Percentiles rank a stretch among this genome's conserved stretches.
These are phyloP conservation scores for Omphalotus guepiniiformis DNA, from an alignment of 768 basidiomycete genomes.

Conservation along the genomic window DNA sequence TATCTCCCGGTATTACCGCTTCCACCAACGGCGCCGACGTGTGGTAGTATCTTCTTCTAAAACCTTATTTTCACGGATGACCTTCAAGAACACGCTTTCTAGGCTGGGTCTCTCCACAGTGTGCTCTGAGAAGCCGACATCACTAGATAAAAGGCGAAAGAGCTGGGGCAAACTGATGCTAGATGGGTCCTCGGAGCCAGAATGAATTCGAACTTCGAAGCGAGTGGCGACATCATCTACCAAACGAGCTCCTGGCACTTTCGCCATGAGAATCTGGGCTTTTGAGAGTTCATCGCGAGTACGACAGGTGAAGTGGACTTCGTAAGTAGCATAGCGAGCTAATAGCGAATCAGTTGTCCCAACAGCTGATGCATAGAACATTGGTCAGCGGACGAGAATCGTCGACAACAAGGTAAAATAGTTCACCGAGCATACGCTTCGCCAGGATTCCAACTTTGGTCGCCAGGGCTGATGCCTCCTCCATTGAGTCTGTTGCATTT, in stretches of 20 bases:
- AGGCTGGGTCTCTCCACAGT: slow-evolving; percentile 67
- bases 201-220: slow-evolving; percentile 63
- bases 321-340: slow-evolving; percentile 67
- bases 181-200: slow-evolving; percentile 16
- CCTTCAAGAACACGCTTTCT: slow-evolving; percentile 71
- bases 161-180: slow-evolving; percentile 46
- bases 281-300: slow-evolving; percentile 54
- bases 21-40: slow-evolving; percentile 16
- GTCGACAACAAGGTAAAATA: background rate
- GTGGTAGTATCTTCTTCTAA: slow-evolving; percentile 36
- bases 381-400: background rate
- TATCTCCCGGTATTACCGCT: too few relatives aligned
- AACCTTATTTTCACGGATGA: slow-evolving; percentile 59
- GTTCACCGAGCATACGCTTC: slow-evolving; percentile 59
- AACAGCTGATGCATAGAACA: slow-evolving; percentile 40
- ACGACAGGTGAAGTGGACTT: slow-evolving; percentile 70
- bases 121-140: slow-evolving; percentile 58
- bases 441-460: slow-evolving; percentile 76
- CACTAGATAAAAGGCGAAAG: slow-evolving; percentile 50
- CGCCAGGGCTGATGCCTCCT: slow-evolving; percentile 76
- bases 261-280: slow-evolving; percentile 58
- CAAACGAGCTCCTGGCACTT: slow-evolving; percentile 57
- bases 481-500: slow-evolving; percentile 64
- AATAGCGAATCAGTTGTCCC: slow-evolving; percentile 63
- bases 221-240: slow-evolving; percentile 74